phyloP scores from a whole-genome alignment of 768 basidiomycete species.

The Holtermannia corniformis region DNA sequence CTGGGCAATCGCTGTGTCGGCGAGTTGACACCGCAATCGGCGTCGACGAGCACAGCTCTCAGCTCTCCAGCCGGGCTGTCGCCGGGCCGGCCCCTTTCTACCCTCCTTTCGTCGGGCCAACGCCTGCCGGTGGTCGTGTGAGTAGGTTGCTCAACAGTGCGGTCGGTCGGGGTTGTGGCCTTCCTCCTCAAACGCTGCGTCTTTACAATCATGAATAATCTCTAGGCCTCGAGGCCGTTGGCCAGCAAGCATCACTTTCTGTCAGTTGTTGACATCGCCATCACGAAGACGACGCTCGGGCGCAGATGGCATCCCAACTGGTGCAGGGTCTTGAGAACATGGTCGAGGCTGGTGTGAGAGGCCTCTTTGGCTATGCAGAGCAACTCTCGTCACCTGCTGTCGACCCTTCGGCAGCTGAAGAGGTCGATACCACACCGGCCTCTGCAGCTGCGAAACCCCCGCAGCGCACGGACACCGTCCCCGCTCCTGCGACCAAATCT shows the following conservation, averaged over 20 bases:
- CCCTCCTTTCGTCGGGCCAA: too few species aligned
- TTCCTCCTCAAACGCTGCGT: background rate
- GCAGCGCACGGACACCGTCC: background rate
- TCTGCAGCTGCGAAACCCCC: constrained; percentile 1
- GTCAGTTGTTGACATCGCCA: too few species aligned
- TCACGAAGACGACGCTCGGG: too few species aligned
- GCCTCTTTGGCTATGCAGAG: constrained; percentile 24
- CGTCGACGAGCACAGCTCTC: too few species aligned
- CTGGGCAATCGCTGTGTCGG: too few species aligned
- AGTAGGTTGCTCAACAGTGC: background rate
- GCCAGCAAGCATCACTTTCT: too few species aligned
- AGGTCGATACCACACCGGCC: background rate
- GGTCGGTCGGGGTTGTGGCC: background rate
- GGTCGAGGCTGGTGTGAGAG: constrained; percentile 30
- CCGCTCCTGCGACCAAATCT: background rate
- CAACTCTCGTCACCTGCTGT: constrained; percentile 5
- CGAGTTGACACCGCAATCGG: too few species aligned
- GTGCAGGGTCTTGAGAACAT: constrained; percentile 19
- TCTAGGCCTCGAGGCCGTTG: background rate
- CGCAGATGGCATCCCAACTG: background rate
- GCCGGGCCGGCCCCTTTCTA: too few species aligned
- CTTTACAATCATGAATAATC: background rate
- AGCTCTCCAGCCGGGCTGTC: too few species aligned
- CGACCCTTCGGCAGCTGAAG: background rate
- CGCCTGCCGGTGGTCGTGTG: background rate